These are phyloP conservation scores for Viola pubescens DNA, from an alignment of 441 rosid genomes.

Conservation along the genomic window DNA sequence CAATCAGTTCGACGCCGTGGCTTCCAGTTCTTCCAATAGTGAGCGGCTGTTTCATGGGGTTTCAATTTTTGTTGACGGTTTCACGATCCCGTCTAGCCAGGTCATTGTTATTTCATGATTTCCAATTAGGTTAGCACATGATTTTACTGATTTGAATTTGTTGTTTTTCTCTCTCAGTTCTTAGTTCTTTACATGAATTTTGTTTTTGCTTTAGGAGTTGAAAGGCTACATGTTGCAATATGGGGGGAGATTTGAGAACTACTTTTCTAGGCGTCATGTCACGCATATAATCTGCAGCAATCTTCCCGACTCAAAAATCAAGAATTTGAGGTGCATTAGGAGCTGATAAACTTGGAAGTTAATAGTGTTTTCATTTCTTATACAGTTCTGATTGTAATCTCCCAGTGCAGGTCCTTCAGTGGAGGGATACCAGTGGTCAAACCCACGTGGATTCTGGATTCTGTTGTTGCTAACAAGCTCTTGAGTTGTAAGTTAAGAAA, in stretches of 20 bases:
- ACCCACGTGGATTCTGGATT: conserved; percentile 84
- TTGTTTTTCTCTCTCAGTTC: no score
- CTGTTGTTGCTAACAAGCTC: conserved; percentile 66
- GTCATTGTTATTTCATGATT: conserved; percentile 13
- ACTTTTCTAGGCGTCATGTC: conserved; percentile 71
- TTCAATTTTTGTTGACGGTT: conserved; percentile 84
- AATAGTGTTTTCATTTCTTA: not conserved
- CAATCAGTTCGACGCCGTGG: conserved; percentile 57
- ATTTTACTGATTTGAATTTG: no score
- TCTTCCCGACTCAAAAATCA: conserved; percentile 79
- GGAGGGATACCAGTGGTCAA: conserved; percentile 88
- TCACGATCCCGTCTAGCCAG: conserved; percentile 87
- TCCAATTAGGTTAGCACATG: no score
- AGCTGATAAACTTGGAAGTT: not conserved
- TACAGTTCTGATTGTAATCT: not conserved
- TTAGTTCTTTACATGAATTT: conserved; percentile 1
- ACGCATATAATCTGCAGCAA: conserved; percentile 89
- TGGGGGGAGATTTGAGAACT: conserved; percentile 78
- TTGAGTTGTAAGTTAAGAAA: conserved; percentile 59
- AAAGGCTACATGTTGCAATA: conserved; percentile 55
- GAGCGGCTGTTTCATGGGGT: conserved; percentile 65
- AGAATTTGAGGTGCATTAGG: conserved; percentile 58
- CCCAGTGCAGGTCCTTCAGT: conserved; percentile 62
- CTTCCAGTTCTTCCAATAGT: conserved; percentile 37
- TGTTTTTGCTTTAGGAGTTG: conserved; percentile 43